A percentile compares a stretch with the other conserved stretches of the same genome.
phyloP scores from a whole-genome alignment of 805 yeast species.

The Ogataea dorogensis region DNA sequence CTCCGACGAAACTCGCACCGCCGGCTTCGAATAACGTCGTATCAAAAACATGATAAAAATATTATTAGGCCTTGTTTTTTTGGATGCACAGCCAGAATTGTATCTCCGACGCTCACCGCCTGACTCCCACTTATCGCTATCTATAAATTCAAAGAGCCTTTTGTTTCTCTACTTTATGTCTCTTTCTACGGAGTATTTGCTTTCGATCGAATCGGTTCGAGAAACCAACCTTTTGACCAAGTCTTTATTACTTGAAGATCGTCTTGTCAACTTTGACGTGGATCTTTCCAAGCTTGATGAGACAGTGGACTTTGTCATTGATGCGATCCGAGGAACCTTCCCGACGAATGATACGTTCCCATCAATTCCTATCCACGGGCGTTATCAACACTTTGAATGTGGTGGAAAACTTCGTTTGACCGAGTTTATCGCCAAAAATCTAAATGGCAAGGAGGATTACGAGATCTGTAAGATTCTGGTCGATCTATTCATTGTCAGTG shows the following conservation, averaged over 20 bases:
- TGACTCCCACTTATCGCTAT: conserved; percentile 5
- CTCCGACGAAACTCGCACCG: conserved; percentile 1
- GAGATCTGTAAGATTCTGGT: conserved; percentile 54
- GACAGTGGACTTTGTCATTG: conserved; percentile 45
- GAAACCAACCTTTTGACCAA: conserved; percentile 48
- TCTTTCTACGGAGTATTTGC: conserved; percentile 33
- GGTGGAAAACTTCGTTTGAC: conserved; percentile 47
- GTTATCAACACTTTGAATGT: conserved; percentile 64
- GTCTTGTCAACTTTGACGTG: conserved; percentile 44
- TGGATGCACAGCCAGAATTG: not conserved
- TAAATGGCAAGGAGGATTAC: conserved; percentile 32
- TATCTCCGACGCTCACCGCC: conserved; percentile 23
- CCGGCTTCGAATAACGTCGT: conserved; percentile 6
- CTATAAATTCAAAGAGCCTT: no score
- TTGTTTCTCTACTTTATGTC: conserved; percentile 8
- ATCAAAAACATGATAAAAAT: not conserved
- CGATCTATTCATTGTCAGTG: conserved; percentile 60
- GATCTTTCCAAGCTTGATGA: conserved; percentile 40
- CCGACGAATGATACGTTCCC: conserved; percentile 38
- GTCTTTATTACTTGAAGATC: conserved; percentile 36
- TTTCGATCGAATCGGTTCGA: conserved; percentile 55
- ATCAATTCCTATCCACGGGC: conserved; percentile 62
- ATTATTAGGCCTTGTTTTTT: no score
- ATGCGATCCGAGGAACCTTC: conserved; percentile 46
- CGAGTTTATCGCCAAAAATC: conserved; percentile 36